phyloP scores from a whole-genome alignment of 208 protist genomes.

The Trypanosoma avium region DNA sequence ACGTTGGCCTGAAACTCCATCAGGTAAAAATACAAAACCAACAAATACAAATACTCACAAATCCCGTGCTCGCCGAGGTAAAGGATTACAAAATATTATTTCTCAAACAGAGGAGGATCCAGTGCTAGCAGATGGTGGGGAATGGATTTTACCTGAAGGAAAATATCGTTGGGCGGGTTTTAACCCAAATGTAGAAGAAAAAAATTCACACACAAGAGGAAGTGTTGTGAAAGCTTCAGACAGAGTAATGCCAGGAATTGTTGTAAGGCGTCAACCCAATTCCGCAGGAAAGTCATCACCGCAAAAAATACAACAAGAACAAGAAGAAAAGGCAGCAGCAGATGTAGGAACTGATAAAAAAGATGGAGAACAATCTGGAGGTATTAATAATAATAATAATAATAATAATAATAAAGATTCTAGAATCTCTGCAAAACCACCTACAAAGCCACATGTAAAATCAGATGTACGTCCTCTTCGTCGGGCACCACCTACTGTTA shows the following conservation, averaged over 20 bases:
- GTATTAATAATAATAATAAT: not conserved
- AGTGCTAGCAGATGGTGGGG: slow-evolving; percentile 53
- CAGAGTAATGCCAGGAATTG: too few species aligned
- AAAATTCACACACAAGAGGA: too few species aligned
- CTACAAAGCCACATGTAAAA: not conserved
- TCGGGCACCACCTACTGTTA: not conserved
- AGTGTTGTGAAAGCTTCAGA: too few species aligned
- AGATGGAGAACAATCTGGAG: not conserved
- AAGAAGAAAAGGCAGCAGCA: not conserved
- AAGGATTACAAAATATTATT: not conserved
- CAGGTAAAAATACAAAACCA: not conserved
- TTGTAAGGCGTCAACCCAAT: too few species aligned
- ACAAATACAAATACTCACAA: not conserved
- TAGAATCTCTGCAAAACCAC: not conserved
- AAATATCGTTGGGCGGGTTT: slow-evolving; percentile 31
- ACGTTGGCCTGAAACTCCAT: not conserved
- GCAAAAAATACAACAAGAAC: not conserved
- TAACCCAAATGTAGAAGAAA: not conserved
- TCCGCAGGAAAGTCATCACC: not conserved
- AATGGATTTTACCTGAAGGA: slow-evolving; percentile 44
- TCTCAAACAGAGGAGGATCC: slow-evolving; percentile 9
- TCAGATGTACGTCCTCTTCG: not conserved
- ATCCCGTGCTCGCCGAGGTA: not conserved
- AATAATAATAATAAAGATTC: not conserved
- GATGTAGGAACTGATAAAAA: not conserved